Evolutionary conservation across 352 stramenopile species (phyloP).

Genomic region (Globisporangium paddicum): DNA sequence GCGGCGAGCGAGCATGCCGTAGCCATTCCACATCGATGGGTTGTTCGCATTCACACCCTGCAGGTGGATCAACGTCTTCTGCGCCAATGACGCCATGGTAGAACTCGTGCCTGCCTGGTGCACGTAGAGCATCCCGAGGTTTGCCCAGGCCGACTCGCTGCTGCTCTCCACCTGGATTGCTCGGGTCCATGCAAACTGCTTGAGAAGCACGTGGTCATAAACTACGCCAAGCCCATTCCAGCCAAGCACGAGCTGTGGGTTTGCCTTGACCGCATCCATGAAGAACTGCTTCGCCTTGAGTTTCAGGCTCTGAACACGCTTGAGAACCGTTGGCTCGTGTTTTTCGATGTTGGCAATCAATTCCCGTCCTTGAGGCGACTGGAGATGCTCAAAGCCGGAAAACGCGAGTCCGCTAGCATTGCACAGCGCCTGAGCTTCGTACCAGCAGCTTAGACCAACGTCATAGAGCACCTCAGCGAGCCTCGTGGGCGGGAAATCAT

Average conservation of each 20-base stretch:
- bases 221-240: constrained; percentile 82
- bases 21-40: constrained; percentile 84
- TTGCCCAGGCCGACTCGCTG: constrained; percentile 72
- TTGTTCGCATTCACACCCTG: constrained; percentile 81
- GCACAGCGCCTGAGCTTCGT: constrained; percentile 54
- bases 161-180: constrained; percentile 48
- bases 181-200: constrained; percentile 79
- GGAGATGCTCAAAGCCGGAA: constrained; percentile 34
- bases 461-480: constrained; percentile 59
- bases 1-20: constrained; percentile 66
- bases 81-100: constrained; percentile 36
- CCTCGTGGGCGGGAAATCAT: constrained; percentile 3
- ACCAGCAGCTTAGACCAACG: constrained; percentile 71
- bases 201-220: constrained; percentile 52
- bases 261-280: constrained; percentile 33
- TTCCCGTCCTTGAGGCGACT: background rate
- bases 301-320: constrained; percentile 20
- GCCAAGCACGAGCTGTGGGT: constrained; percentile 43
- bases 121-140: constrained; percentile 83
- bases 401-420: constrained; percentile 26
- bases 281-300: constrained; percentile 36
- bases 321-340: constrained; percentile 3
- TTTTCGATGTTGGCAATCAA: background rate
- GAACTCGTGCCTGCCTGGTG: constrained; percentile 26
- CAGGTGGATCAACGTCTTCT: constrained; percentile 76